Evolutionary conservation across 805 yeast genomes (phyloP).

Genomic region (Torulaspora gathmanii): DNA sequence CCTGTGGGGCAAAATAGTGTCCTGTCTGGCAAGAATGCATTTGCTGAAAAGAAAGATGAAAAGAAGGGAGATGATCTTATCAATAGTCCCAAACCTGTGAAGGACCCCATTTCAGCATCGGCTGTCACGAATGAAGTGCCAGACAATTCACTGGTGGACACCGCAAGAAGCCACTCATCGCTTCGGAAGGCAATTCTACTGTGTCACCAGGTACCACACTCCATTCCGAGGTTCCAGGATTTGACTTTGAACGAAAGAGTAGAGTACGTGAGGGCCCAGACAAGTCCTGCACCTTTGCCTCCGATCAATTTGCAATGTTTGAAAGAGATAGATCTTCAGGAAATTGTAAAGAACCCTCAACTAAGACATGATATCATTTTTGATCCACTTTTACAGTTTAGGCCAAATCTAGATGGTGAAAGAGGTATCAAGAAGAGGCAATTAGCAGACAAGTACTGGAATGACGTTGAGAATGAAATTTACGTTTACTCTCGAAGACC

Average conservation of each 20-base stretch:
- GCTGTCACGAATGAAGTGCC: background rate
- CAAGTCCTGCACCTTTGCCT: conserved; percentile 52
- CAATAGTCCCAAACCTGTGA: background rate
- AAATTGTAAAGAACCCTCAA: conserved; percentile 86
- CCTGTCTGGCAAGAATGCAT: background rate
- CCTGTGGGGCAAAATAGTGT: background rate
- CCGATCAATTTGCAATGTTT: conserved; percentile 79
- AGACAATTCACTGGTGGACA: background rate
- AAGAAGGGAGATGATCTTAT: background rate
- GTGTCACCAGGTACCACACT: conserved; percentile 18
- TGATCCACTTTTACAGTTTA: conserved; percentile 86
- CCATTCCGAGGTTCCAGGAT: conserved; percentile 16
- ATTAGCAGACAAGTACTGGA: conserved; percentile 80
- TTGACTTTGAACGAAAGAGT: conserved; percentile 27
- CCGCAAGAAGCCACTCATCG: conserved; percentile 2
- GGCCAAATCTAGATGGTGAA: conserved; percentile 90
- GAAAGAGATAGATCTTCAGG: conserved; percentile 81
- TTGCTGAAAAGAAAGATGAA: background rate
- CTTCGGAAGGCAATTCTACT: conserved; percentile 18
- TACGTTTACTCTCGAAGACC: conserved; percentile 37
- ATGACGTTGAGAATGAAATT: conserved; percentile 66
- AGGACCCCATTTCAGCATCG: background rate
- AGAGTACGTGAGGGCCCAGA: conserved; percentile 19
- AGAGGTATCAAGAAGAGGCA: conserved; percentile 73
- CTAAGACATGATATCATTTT: conserved; percentile 87